phyloP scores from a whole-genome alignment of 805 yeast species.

The Ogataea pilisensis region DNA sequence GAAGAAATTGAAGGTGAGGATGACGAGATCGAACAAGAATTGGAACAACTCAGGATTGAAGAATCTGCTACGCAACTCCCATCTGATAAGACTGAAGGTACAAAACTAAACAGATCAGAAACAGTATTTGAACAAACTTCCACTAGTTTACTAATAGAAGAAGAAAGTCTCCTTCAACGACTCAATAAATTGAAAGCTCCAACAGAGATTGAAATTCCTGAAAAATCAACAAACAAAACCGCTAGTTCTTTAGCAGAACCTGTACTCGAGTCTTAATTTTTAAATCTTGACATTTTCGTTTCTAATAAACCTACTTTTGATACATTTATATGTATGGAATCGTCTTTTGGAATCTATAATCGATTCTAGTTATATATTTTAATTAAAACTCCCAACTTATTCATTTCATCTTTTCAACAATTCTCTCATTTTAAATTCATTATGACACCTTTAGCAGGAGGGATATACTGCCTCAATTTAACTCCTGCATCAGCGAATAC shows the following conservation, averaged over 20 bases:
- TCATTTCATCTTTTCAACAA: too few species aligned
- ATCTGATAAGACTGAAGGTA: not conserved
- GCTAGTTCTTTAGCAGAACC: not conserved
- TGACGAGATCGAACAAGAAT: conserved; percentile 23
- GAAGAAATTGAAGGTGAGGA: conserved; percentile 16
- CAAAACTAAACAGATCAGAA: too few species aligned
- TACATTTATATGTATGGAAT: too few species aligned
- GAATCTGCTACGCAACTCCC: conserved; percentile 1
- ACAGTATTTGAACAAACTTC: too few species aligned
- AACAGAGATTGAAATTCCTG: not conserved
- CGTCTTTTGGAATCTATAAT: too few species aligned
- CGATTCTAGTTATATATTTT: too few species aligned
- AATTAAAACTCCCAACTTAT: too few species aligned
- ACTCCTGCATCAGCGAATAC: conserved; percentile 77
- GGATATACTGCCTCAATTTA: conserved; percentile 54
- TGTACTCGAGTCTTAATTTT: too few species aligned
- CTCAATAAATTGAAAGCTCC: conserved; percentile 1
- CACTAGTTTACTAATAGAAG: not conserved
- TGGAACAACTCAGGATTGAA: conserved; percentile 8
- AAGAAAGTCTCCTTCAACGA: not conserved
- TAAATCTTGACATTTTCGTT: too few species aligned
- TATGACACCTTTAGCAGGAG: conserved; percentile 32
- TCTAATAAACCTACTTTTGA: too few species aligned
- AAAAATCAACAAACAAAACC: not conserved
- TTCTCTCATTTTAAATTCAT: too few species aligned